A percentile compares a stretch with the other conserved stretches of the same genome.
Conservation (phyloP, 495 filamentous ascomycete species). For the Pseudevernia furfuracea region DNA sequence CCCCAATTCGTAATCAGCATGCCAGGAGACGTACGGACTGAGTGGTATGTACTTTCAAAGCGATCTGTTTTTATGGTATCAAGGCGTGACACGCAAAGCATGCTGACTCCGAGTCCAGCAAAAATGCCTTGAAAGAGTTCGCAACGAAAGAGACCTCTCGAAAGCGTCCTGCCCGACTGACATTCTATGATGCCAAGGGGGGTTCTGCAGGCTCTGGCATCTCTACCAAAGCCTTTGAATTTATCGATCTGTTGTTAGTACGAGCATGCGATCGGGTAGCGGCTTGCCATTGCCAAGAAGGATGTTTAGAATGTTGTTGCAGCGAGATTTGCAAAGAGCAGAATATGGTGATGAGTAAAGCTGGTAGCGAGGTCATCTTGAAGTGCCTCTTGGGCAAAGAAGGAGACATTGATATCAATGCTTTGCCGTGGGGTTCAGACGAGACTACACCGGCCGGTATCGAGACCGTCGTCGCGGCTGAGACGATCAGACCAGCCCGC, state of each 20-base stretch:
- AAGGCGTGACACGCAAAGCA: neutral
- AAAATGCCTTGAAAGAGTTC: constrained; percentile 69
- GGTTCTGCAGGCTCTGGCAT: constrained; percentile 78
- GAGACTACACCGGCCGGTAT: constrained; percentile 58
- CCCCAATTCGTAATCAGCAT: constrained; percentile 83
- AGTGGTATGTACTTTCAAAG: constrained; percentile 45
- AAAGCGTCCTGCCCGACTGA: constrained; percentile 82
- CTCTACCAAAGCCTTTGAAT: constrained; percentile 86
- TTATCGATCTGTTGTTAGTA: constrained; percentile 66
- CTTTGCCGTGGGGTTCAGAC: constrained; percentile 72
- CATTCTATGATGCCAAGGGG: constrained; percentile 92
- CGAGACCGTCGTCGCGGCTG: constrained; percentile 75
- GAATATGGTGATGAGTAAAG: constrained; percentile 91
- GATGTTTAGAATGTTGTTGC: constrained; percentile 85
- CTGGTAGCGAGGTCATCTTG: constrained; percentile 72
- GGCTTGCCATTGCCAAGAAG: constrained; percentile 60
- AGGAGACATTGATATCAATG: constrained; percentile 65
- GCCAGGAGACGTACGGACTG: constrained; percentile 83
- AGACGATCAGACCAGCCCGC: constrained; percentile 49
- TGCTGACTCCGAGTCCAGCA: constrained; percentile 30
- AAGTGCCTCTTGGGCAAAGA: constrained; percentile 64
- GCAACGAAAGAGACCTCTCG: constrained; percentile 63
- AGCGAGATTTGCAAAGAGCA: constrained; percentile 78
- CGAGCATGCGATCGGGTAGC: constrained; percentile 75
- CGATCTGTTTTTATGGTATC: neutral